Evolutionary conservation across 2,329 filamentous ascomycete genomes (phyloP).

Genomic region (Alternaria gansuensis): DNA sequence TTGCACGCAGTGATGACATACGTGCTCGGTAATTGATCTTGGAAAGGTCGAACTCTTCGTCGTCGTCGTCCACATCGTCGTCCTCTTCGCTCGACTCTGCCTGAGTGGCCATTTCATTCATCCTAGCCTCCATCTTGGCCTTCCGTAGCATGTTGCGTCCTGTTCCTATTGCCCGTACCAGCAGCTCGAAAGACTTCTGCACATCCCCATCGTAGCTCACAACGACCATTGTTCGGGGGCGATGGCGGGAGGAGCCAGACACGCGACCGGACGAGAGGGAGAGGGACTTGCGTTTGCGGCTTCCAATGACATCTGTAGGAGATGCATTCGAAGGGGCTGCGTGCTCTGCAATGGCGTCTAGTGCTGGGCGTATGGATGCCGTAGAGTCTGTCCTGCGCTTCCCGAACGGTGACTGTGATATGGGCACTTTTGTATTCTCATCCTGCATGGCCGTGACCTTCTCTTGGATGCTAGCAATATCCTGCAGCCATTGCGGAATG

Average conservation of each 20-base stretch:
- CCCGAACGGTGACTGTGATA: constrained; percentile 38
- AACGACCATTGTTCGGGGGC: constrained; percentile 78
- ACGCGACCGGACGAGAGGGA: constrained; percentile 53
- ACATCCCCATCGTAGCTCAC: constrained; percentile 94
- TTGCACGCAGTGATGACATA: constrained; percentile 45
- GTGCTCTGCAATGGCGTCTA: constrained; percentile 39
- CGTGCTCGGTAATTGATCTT: constrained; percentile 52
- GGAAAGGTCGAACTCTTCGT: constrained; percentile 40
- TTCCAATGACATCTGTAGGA: constrained; percentile 31
- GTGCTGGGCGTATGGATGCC: constrained; percentile 46
- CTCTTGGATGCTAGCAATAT: constrained; percentile 43
- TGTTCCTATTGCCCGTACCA: constrained; percentile 82
- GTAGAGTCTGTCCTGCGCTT: constrained; percentile 49
- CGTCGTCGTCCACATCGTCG: constrained; percentile 36
- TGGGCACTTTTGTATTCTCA: constrained; percentile 43
- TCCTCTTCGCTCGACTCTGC: constrained; percentile 43
- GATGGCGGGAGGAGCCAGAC: constrained; percentile 65
- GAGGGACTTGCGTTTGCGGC: constrained; percentile 56
- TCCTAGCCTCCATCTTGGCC: constrained; percentile 82
- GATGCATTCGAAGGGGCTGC: constrained; percentile 23
- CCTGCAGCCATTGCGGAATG: constrained; percentile 51
- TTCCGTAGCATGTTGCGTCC: constrained; percentile 86
- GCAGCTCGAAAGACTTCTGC: constrained; percentile 80
- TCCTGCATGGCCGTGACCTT: constrained; percentile 49
- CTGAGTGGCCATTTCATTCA: constrained; percentile 59